phyloP scores from a whole-genome alignment of 257 asterid genomes.

The Fraxinus americana region DNA sequence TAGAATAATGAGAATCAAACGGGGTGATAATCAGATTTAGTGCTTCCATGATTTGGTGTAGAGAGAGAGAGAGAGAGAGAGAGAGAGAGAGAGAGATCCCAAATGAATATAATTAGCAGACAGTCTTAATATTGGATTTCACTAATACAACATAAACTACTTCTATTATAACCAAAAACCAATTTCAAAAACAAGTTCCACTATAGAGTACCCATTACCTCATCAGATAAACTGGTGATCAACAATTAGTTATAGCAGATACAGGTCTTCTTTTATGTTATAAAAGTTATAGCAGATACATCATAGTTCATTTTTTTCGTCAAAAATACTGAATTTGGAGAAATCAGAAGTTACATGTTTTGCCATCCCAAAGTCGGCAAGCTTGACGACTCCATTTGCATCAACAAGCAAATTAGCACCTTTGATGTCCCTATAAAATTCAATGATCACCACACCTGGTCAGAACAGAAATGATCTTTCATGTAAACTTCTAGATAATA shows the following conservation, averaged over 20 bases:
- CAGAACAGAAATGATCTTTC: slow-evolving; percentile 6
- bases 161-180: background rate
- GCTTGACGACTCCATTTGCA: slow-evolving; percentile 93
- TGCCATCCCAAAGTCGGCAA: slow-evolving; percentile 97
- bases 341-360: slow-evolving; percentile 66
- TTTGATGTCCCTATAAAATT: slow-evolving; percentile 71
- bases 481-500: background rate
- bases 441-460: background rate
- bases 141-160: background rate
- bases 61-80: background rate
- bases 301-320: background rate
- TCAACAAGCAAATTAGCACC: slow-evolving; percentile 94
- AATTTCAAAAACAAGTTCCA: background rate
- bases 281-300: no score
- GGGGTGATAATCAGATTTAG: background rate
- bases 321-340: slow-evolving; percentile 15
- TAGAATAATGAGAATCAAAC: no score
- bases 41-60: background rate
- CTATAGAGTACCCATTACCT: background rate
- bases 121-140: background rate
- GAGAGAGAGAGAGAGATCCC: no score
- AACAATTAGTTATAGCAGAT: background rate
- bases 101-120: background rate
- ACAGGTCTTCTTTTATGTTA: background rate
- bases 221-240: background rate